Evolutionary conservation across 1,284 basidiomycete genomes (phyloP), one percentile per base, ranked within the genome.

Genomic region (Taiwanofungus camphoratus): DNA sequence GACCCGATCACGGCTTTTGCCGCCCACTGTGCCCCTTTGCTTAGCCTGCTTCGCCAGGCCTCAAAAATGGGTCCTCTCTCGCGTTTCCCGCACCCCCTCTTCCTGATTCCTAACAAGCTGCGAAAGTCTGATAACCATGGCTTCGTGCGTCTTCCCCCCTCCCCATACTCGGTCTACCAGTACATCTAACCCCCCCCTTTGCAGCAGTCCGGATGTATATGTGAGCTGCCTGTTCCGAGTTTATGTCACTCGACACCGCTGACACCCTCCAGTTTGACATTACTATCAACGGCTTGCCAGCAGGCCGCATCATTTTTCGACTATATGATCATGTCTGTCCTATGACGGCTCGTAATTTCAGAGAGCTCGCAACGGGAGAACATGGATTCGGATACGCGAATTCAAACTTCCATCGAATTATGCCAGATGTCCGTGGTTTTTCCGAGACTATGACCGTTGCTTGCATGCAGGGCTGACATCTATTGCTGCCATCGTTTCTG

Each of bases 301-400:
- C 72, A 1, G 91, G 89, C 1, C 77, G 86, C 42, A 84, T 96
- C 63, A 76, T 83, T 47, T 92, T 96, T 72, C 83, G 82, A 64
- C 78, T 98, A 23, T 96, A 76, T 59, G 85, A 88, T 66, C 60
- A 74, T 0, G 66, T 71, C 30, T 79, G 82, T n/a, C 85, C 84
- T 15, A 74, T 68, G 58, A 96, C 93, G 0, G 72, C 87, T 0
- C 76, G 69, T 46, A 97, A 99, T 71, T 98, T 97, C 70, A 84
- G 93, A 43, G 87, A 92, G 58, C 80, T 97, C 19, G 87, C 86
- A 52, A 88, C 88, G 0, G 87, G 88, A 18, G 67, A 85, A 63
- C 65, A 87, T 20, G 79, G 80, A 12, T 82, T 63, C 43, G 81
- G 83, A 20, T 87, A 84, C 59, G 51, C 63, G 43, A 78, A 79